Evolutionary conservation across 140 eudicot genomes (phyloP), one percentile per base, ranked within the genome.

Genomic region (Bidens hawaiensis): DNA sequence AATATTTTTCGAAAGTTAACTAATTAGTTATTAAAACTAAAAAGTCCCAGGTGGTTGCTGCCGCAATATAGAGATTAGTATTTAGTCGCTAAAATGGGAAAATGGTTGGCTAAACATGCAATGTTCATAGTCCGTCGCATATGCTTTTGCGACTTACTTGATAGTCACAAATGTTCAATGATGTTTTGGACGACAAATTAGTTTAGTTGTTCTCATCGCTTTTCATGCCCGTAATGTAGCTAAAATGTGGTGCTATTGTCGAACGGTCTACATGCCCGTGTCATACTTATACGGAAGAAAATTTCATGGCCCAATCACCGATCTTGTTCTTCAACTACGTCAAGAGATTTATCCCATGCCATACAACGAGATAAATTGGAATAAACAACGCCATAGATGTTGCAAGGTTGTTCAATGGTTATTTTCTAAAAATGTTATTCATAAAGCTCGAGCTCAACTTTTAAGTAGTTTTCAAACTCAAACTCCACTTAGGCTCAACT

Each of bases 261-360:
- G 87, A 16, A 75, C 81, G 19, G 69, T 67, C 0, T 80, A 80
- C 28, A 80, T 76, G 82, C 85, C 82, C 0, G 71, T 80, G 85
- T 76, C 85, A n/a, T n/a, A n/a, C n/a, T n/a, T n/a, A n/a, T n/a
- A n/a, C n/a, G 85, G 85, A 55, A 75, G 40, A 70, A 80, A 71
- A 57, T 49, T 17, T 5, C 78, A 75, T 42, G 82, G 81, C 23
- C 85, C 79, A 1, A 71, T 76, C 38, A 80, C 82, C 3, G 73
- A 71, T 57, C 85, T 80, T 30, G 79, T 71, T 27, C 54, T 61
- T 21, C 59, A 60, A 47, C 62, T 80, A 41, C 76, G 85, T 41
- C 45, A 71, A 56, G 85, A 80, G 73, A 75, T 80, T 50, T 69
- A 75, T 64, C 56, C 65, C 10, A 62, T 63, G 6, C 73, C 85